These are phyloP conservation scores for Nidularia pulvinata DNA, from an alignment of 768 basidiomycete genomes.

Conservation along the genomic window DNA sequence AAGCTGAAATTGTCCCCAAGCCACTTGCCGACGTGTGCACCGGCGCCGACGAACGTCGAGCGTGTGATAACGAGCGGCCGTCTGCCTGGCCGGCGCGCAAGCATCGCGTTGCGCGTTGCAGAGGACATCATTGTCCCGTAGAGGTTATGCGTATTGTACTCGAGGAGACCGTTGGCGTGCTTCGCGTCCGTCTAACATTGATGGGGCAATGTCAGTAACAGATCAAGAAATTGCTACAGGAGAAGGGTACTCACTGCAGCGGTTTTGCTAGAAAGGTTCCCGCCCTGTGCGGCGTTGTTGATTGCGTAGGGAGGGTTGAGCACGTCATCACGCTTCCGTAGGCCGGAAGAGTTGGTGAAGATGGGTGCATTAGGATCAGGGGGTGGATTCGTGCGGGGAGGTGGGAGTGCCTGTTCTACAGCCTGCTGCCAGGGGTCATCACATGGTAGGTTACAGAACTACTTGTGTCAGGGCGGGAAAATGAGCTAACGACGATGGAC, in stretches of 20 bases:
- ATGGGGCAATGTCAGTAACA: background rate
- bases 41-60: constrained; percentile 73
- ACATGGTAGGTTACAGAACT: constrained; percentile 70
- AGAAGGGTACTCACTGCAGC: constrained; percentile 38
- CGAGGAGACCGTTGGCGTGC: constrained; percentile 56
- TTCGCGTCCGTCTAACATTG: constrained; percentile 36
- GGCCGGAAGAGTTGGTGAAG: constrained; percentile 24
- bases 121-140: constrained; percentile 76
- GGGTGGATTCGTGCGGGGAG: constrained; percentile 42
- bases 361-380: constrained; percentile 57
- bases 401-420: constrained; percentile 48
- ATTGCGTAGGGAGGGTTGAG: constrained; percentile 61
- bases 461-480: no score
- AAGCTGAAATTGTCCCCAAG: constrained; percentile 63
- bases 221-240: background rate
- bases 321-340: constrained; percentile 30
- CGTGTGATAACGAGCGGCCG: constrained; percentile 71
- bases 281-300: constrained; percentile 44
- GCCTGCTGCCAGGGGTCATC: constrained; percentile 61
- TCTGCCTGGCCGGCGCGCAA: constrained; percentile 57
- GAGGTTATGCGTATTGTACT: constrained; percentile 67
- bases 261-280: constrained; percentile 52
- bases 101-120: constrained; percentile 60
- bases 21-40: constrained; percentile 71
- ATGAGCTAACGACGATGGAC: background rate